Conservation (phyloP, 2,329 filamentous ascomycete species). For the Microsporum ferrugineum region DNA sequence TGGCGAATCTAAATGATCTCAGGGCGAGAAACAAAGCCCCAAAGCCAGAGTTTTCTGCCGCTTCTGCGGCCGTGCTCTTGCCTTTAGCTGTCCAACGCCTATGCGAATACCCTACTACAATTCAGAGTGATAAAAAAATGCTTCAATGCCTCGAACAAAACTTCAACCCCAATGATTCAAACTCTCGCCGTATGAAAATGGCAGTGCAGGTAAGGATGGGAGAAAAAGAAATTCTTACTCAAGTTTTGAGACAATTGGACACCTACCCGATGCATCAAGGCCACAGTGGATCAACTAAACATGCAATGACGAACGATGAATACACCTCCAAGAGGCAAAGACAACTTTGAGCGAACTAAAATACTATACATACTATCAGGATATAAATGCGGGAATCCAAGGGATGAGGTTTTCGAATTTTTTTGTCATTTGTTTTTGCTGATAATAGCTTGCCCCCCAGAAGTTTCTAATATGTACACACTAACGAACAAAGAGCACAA, state of each 20-base stretch:
- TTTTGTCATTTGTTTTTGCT: slow-evolving; percentile 6
- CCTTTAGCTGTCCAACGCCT: slow-evolving; percentile 25
- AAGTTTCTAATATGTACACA: slow-evolving; percentile 4
- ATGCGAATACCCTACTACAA: slow-evolving; percentile 42
- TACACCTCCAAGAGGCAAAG: slow-evolving; percentile 19
- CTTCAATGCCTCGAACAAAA: slow-evolving; percentile 22
- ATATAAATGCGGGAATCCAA: background rate
- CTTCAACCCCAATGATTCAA: slow-evolving; percentile 17
- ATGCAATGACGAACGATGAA: slow-evolving; percentile 19
- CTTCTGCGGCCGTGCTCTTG: slow-evolving; percentile 25
- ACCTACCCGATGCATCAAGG: slow-evolving; percentile 18
- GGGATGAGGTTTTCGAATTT: slow-evolving; percentile 11
- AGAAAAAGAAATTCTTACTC: slow-evolving; percentile 56
- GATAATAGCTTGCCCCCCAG: slow-evolving; percentile 1
- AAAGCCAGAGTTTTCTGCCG: slow-evolving; percentile 21
- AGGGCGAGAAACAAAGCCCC: slow-evolving; percentile 28
- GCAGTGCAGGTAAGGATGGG: slow-evolving; percentile 57
- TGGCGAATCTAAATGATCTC: slow-evolving; percentile 25
- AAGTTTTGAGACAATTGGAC: slow-evolving; percentile 34
- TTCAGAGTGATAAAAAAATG: slow-evolving; percentile 41
- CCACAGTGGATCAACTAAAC: slow-evolving; percentile 21
- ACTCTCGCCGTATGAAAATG: slow-evolving; percentile 40
- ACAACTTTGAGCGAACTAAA: background rate
- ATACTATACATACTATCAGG: background rate
- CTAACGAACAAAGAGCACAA: background rate